Conservation (phyloP, 495 filamentous ascomycete genomes). For the Polyplosphaeria fusca region DNA sequence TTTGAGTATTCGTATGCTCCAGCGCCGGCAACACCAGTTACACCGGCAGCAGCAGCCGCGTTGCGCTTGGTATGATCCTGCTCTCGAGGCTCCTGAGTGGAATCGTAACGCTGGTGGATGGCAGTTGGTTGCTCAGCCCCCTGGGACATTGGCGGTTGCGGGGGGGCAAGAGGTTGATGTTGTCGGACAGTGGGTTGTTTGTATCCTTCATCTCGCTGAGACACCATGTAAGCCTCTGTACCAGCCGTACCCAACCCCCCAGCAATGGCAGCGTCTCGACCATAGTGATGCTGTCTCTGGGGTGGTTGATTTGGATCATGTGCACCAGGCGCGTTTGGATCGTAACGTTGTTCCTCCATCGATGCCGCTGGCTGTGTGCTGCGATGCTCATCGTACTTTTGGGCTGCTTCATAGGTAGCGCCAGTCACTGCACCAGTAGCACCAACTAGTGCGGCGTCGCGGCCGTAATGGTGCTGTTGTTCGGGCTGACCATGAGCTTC, state of each 20-base stretch:
- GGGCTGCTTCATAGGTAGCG: conserved; percentile 25
- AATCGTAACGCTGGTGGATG: conserved; percentile 16
- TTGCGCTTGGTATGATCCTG: conserved; percentile 14
- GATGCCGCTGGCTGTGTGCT: conserved; percentile 15
- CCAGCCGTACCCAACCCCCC: conserved; percentile 24
- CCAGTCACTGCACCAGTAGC: conserved; percentile 24
- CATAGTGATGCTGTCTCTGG: conserved; percentile 34
- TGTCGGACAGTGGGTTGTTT: not conserved
- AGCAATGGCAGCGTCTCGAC: conserved; percentile 22
- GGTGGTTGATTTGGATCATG: conserved; percentile 7
- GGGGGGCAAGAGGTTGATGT: not conserved
- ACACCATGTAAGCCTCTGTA: conserved; percentile 7
- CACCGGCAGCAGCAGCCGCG: conserved; percentile 11
- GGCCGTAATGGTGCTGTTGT: conserved; percentile 36
- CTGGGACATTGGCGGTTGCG: not conserved
- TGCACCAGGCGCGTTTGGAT: conserved; percentile 11
- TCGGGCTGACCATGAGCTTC: not conserved
- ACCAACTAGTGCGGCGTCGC: conserved; percentile 27
- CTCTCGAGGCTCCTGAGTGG: conserved; percentile 9
- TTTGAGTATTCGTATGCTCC: conserved; percentile 24
- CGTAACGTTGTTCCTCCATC: conserved; percentile 26
- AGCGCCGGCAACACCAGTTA: conserved; percentile 20
- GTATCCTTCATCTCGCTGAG: not conserved
- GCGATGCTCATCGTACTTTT: conserved; percentile 13
- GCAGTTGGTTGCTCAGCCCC: conserved; percentile 1